These are phyloP conservation scores for Penicillium maclennaniae DNA, from an alignment of 495 filamentous ascomycete genomes.

Conservation along the genomic window DNA sequence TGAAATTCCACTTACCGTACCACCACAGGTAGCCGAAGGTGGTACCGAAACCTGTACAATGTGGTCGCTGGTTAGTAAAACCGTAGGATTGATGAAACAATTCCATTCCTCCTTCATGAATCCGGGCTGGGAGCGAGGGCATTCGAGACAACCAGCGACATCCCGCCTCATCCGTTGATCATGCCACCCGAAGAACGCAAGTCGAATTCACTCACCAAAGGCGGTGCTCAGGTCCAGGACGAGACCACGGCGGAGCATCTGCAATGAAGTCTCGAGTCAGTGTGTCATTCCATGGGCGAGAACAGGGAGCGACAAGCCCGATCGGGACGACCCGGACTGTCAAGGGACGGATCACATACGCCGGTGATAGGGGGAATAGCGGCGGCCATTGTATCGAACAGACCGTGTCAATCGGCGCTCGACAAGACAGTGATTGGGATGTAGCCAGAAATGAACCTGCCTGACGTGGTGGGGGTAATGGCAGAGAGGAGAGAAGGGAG, in stretches of 20 bases:
- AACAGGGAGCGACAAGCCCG: slow-evolving; percentile 13
- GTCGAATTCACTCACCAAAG: slow-evolving; percentile 54
- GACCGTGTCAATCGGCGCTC: slow-evolving; percentile 19
- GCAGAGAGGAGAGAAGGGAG: slow-evolving; percentile 27
- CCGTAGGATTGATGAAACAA: not conserved
- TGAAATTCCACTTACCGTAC: slow-evolving; percentile 62
- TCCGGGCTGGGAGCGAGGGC: not conserved
- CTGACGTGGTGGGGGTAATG: slow-evolving; percentile 22
- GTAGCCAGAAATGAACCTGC: slow-evolving; percentile 20
- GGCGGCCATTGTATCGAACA: slow-evolving; percentile 40
- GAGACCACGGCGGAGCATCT: slow-evolving; percentile 71
- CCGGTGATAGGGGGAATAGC: slow-evolving; percentile 47
- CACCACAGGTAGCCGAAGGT: slow-evolving; percentile 73
- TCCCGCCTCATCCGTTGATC: slow-evolving; percentile 14
- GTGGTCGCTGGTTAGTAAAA: slow-evolving; percentile 7
- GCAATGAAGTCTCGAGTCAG: slow-evolving; percentile 10
- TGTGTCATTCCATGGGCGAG: not conserved
- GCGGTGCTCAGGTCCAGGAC: slow-evolving; percentile 77
- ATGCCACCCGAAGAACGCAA: slow-evolving; percentile 15
- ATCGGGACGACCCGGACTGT: slow-evolving; percentile 23
- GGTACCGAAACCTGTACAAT: slow-evolving; percentile 57
- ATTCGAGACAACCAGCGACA: not conserved
- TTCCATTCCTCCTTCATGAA: not conserved
- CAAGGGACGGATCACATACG: slow-evolving; percentile 36
- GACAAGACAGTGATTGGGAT: slow-evolving; percentile 5